Evolutionary conservation across 202 grass and related monocot genomes (phyloP), one percentile per base, ranked within the genome.

Genomic region (Elaeis oleifera): DNA sequence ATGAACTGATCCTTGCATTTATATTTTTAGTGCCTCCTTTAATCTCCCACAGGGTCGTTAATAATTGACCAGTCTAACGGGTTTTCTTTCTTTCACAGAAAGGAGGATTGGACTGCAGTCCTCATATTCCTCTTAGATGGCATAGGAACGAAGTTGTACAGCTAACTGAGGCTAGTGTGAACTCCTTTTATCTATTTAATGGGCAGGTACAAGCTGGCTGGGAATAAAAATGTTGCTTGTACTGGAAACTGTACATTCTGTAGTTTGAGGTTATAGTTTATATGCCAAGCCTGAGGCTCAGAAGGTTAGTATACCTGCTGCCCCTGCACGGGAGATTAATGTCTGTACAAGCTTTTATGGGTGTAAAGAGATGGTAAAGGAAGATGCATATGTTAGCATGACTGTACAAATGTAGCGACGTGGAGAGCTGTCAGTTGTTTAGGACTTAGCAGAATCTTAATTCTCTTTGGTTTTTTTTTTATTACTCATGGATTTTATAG

Each of bases 111-210:
- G 80, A 61, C 80, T 87, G 72, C 83, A 87, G 56, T 67, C 77
- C 20, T 69, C 74, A 16, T 84, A 80, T 71, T 78, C 75, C 71
- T 81, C 80, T 29, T 90, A 81, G 48, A 79, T 77, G 83, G 75
- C 72, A 48, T 54, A 74, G 70, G 58, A 76, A 85, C 78, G 85
- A 87, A 58, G 64, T 64, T 95, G 86, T 90, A 90, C 86, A 90
- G 86, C 90, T 92, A 92, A 92, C 89, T 77, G 83, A 74, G 80
- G 86, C 80, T 84, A 84, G 80, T 78, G 59, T 20, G 69, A 71
- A 64, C 60, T 76, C 68, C 70, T 53, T 48, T 50, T 57, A 59
- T 73, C 71, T 79, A 56, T 71, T 88, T 75, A 83, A 5, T 14
- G 67, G 71, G 79, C 62, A 82, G 70, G 68, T 84, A 63, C 78